Conservation (phyloP, 345 rosid genomes). For the Citrus medica region DNA sequence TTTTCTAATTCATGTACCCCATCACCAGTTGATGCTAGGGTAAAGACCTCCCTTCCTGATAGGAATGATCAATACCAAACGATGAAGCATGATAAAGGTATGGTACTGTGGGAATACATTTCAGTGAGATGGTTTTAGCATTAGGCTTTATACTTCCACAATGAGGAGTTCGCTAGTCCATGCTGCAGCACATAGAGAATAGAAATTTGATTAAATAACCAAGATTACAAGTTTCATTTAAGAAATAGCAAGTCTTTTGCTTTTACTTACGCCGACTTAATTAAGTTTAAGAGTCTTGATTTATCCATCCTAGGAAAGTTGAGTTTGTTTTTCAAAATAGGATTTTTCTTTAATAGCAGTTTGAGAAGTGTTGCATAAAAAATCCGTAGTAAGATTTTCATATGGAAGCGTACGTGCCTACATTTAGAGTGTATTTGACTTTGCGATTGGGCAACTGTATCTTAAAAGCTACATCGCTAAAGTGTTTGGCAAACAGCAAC, state of each 20-base stretch:
- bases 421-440: background rate
- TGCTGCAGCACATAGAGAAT: too few relatives aligned
- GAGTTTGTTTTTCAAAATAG: constrained; percentile 29
- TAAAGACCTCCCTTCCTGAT: background rate
- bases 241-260: background rate
- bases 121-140: too few relatives aligned
- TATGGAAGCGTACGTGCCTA: constrained; percentile 16
- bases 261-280: constrained; percentile 27
- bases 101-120: too few relatives aligned
- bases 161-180: too few relatives aligned
- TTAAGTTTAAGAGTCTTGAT: constrained; percentile 30
- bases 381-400: background rate
- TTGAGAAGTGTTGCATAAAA: constrained; percentile 18
- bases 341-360: constrained; percentile 30
- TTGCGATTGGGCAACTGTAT: too few relatives aligned
- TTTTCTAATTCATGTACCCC: background rate
- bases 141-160: too few relatives aligned
- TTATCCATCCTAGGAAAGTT: constrained; percentile 28
- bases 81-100: too few relatives aligned
- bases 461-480: too few relatives aligned
- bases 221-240: too few relatives aligned
- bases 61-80: too few relatives aligned
- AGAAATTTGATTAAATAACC: too few relatives aligned
- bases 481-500: too few relatives aligned
- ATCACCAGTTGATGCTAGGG: background rate